Conservation (phyloP, 768 basidiomycete genomes). For the Tephrocybe sp. region DNA sequence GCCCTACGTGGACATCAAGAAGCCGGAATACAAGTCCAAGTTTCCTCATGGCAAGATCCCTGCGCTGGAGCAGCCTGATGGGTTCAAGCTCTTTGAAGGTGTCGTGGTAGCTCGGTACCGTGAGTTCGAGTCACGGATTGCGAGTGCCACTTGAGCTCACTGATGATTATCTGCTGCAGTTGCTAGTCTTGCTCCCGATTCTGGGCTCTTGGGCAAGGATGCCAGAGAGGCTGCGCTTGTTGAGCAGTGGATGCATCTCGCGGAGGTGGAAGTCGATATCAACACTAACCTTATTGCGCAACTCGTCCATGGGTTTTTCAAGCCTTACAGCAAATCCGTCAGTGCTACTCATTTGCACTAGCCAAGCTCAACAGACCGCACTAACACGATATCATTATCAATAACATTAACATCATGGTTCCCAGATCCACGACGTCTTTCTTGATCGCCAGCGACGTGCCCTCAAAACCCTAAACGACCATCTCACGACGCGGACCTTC, state of each 20-base stretch:
- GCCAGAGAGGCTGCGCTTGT: constrained; percentile 57
- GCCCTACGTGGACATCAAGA: constrained; percentile 65
- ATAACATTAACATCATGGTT: neutral
- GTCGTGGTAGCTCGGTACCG: constrained; percentile 82
- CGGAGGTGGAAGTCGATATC: constrained; percentile 49
- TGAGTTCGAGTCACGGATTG: constrained; percentile 43
- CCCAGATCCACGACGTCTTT: constrained; percentile 55
- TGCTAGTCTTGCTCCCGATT: constrained; percentile 76
- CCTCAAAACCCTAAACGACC: constrained; percentile 66
- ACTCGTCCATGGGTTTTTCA: constrained; percentile 37
- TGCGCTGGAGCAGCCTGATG: constrained; percentile 71
- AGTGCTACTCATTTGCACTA: constrained; percentile 28
- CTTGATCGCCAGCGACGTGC: constrained; percentile 53
- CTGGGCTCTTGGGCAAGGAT: constrained; percentile 57
- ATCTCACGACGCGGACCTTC: constrained; percentile 81
- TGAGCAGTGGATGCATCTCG: constrained; percentile 69
- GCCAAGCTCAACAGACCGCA: constrained; percentile 80
- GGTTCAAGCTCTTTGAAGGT: constrained; percentile 77
- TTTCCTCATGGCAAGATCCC: constrained; percentile 87
- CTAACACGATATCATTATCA: constrained; percentile 20
- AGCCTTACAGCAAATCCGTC: constrained; percentile 68
- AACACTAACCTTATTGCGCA: constrained; percentile 25
- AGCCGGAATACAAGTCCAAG: constrained; percentile 65
- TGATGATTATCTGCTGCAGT: constrained; percentile 66
- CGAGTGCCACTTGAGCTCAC: constrained; percentile 80